Base-by-base conservation (phyloP, 2,329 filamentous ascomycete species). In the Clonostachys rhizophaga region DNA sequence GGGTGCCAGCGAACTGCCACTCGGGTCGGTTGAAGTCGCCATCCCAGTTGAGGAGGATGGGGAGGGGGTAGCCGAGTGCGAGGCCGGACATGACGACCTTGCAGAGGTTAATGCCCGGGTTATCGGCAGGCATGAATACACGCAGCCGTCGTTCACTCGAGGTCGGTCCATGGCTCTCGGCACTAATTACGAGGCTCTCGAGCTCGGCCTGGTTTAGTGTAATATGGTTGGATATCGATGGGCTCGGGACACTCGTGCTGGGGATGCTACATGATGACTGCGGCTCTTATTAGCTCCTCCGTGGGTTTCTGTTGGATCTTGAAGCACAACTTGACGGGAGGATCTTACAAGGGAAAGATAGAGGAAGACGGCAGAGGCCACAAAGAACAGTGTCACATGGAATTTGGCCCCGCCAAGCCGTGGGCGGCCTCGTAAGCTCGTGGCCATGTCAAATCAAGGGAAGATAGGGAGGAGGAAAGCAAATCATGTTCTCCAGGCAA, bases 41-140 rank as follows among this genome's bases (percentile, higher is more conserved):
- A 5, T 58, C 47, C 67, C 67, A 69, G 57, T 68, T 68, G 1
- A 69, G 51, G 5, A 69, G 52, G 2, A 57, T 62, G 0, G 66
- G 66, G 34, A 61, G 53, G 0, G 66, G 65, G n/a, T 68, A 69
- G 1, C 67, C 66, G 7, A 66, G 55, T 3, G 62, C 65, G 14
- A 68, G 57, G 10, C 63, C 61, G 2, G 64, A 68, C 62, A 67
- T 66, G 47, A 66, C 53, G 24, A 61, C 59, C 45, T 67, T 69
- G 62, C 66, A 69, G 11, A 69, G 58, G 45, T 65, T 66, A 34
- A 68, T 56, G 45, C 60, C 54, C 5, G 66, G 61, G 2, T 57
- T 58, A 45, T 68, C 63, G 11, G 66, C 66, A 3, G 64, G 59
- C 64, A 69, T 65, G 51, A 69, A 68, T 45, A 69, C 50, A n/a